A percentile compares a stretch with the other conserved stretches of the same genome.
These are phyloP conservation scores for Suzukiozyma palmioleophila DNA, from an alignment of 1,139 yeast species.

Conservation along the genomic window DNA sequence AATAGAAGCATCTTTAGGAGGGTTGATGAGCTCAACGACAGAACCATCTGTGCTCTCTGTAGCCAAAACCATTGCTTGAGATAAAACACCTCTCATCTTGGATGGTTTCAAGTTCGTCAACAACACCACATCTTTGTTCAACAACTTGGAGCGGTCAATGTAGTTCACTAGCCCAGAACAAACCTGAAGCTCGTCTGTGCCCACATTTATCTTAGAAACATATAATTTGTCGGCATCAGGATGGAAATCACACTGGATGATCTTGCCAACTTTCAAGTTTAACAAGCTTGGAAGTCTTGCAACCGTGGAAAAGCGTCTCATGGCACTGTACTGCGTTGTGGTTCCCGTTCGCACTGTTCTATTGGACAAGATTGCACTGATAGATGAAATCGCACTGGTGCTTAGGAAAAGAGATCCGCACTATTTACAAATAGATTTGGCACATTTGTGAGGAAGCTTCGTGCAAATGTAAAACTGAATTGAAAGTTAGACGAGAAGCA, in stretches of 20 bases:
- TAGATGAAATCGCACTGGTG: no score
- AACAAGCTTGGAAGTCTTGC: constrained; percentile 12
- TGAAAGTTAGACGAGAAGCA: no score
- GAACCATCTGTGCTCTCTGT: constrained; percentile 23
- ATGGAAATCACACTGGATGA: constrained; percentile 39
- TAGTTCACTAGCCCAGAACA: constrained; percentile 71
- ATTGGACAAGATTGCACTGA: no score
- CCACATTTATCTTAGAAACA: constrained; percentile 43
- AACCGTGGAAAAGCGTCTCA: no score
- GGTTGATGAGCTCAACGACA: constrained; percentile 32
- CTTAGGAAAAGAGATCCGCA: no score
- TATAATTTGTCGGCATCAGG: constrained; percentile 52
- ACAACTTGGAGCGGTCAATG: constrained; percentile 78
- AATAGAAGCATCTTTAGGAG: constrained; percentile 25
- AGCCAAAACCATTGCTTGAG: constrained; percentile 60
- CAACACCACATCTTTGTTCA: constrained; percentile 73
- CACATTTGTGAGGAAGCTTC: no score
- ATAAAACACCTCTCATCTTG: constrained; percentile 68
- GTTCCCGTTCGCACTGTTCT: no score
- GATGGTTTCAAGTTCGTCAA: constrained; percentile 90
- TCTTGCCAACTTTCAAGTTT: constrained; percentile 41
- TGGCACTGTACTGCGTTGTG: no score
- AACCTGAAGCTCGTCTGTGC: constrained; percentile 31
- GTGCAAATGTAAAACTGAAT: no score
- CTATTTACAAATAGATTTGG: no score